Base-by-base conservation (phyloP, 2,329 filamentous ascomycete species). In the Achaetomium macrosporum region DNA sequence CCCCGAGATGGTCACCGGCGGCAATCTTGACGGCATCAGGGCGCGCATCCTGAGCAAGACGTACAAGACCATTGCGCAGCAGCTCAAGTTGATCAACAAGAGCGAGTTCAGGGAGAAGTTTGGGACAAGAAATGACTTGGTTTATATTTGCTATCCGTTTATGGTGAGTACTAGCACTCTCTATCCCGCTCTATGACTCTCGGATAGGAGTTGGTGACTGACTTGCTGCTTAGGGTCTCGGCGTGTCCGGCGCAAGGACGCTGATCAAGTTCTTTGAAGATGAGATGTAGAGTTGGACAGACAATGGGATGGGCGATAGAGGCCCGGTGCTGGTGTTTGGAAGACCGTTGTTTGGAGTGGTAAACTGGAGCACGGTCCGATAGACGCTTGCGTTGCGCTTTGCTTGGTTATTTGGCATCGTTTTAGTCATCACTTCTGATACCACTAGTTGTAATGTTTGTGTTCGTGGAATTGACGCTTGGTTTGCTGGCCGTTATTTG, bases 181-280 rank as follows among this genome's bases (percentile, higher is more conserved):
- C n/a, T n/a, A 25, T 25, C 7, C 25, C 4, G 25, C 7, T n/a
- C 7, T 25, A 25, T 25, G 25, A 25, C 25, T 25, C 7, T 25
- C 4, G 25, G 7, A 25, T 25, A 25, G 4, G 25, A 25, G 4
- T 25, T 25, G 25, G 25, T 25, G n/a, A 25, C 25, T 25, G 7
- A 25, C 25, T 25, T 7, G 4, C 7, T 25, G 25, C 25, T 25
- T 25, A 25, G 25, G 90, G 91, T 8, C 77, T 96, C 29, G 90
- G 90, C 1, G 83, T 91, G 42, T 82, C 84, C 57, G 91, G 90
- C 41, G 83, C 90, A 57, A 83, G 87, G 67, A 89, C 90, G n/a
- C 83, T 96, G 61, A 77, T 96, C 72, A 87, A 85, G 66, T 96
- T 95, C 74, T 93, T 96, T 68, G 87, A 92, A 69, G 88, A 88